Conservation (phyloP, 306 rosid genomes). For the Astragalus membranaceus region DNA sequence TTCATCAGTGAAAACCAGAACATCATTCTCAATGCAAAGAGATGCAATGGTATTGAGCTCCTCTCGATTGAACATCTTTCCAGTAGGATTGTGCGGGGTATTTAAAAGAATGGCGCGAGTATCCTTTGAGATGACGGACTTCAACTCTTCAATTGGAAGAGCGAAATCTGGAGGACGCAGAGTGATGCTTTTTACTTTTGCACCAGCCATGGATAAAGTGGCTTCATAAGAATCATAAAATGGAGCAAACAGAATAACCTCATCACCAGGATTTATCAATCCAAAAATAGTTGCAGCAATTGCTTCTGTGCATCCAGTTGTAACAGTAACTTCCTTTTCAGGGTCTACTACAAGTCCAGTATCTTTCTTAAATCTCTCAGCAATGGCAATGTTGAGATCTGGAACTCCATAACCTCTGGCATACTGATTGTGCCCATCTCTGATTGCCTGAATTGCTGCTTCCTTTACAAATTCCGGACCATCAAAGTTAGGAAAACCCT, state of each 20-base stretch:
- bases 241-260: constrained; percentile 86
- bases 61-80: constrained; percentile 75
- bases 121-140: constrained; percentile 50
- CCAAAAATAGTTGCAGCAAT: constrained; percentile 86
- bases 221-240: constrained; percentile 85
- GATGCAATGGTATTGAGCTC: constrained; percentile 66
- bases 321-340: constrained; percentile 76
- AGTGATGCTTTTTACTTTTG: constrained; percentile 63
- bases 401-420: constrained; percentile 82
- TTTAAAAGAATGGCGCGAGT: constrained; percentile 77
- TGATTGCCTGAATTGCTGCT: constrained; percentile 85
- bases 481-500: constrained; percentile 92
- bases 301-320: constrained; percentile 91
- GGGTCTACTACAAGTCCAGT: constrained; percentile 69
- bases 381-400: constrained; percentile 68
- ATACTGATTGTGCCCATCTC: constrained; percentile 84
- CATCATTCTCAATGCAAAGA: constrained; percentile 84
- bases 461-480: constrained; percentile 95
- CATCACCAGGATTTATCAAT: constrained; percentile 86
- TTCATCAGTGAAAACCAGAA: constrained; percentile 74
- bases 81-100: constrained; percentile 85
- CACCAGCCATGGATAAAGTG: constrained; percentile 91
- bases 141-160: constrained; percentile 65
- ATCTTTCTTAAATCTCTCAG: constrained; percentile 78
- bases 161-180: constrained; percentile 74